These are phyloP conservation scores for Pythium aristosporum DNA, from an alignment of 352 stramenopile genomes.

Conservation along the genomic window DNA sequence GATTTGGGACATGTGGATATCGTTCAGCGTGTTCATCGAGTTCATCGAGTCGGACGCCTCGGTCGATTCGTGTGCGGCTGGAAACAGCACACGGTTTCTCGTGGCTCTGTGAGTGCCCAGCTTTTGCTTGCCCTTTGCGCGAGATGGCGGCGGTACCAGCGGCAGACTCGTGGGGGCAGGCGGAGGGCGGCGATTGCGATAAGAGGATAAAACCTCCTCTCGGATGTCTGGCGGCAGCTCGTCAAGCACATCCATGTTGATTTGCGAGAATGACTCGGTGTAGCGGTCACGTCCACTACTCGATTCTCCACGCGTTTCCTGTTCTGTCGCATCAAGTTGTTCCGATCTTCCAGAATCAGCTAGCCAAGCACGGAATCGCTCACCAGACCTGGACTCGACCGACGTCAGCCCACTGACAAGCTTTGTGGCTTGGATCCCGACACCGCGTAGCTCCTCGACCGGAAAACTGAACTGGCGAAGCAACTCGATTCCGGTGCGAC, in stretches of 20 bases:
- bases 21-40: constrained; percentile 40
- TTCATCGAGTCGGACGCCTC: constrained; percentile 1
- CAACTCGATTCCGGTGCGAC: constrained; percentile 50
- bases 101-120: not conserved
- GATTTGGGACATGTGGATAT: constrained; percentile 77
- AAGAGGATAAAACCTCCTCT: constrained; percentile 54
- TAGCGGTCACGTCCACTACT: not conserved
- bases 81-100: constrained; percentile 1
- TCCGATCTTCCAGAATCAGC: constrained; percentile 23
- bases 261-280: constrained; percentile 48
- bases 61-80: constrained; percentile 12
- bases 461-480: constrained; percentile 62
- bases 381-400: constrained; percentile 30
- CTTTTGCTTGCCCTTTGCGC: constrained; percentile 26
- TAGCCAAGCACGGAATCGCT: constrained; percentile 61
- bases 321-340: not conserved
- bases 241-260: constrained; percentile 59
- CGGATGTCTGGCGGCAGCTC: constrained; percentile 55
- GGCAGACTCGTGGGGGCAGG: not conserved
- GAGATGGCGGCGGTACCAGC: constrained; percentile 15
- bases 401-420: constrained; percentile 32
- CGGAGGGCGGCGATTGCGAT: constrained; percentile 12
- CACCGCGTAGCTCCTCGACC: constrained; percentile 59
- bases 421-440: constrained; percentile 79
- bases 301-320: not conserved